Evolutionary conservation across 2,329 filamentous ascomycete species (phyloP), one percentile per base, ranked within the genome.

Genomic region (Stemphylium beticola): DNA sequence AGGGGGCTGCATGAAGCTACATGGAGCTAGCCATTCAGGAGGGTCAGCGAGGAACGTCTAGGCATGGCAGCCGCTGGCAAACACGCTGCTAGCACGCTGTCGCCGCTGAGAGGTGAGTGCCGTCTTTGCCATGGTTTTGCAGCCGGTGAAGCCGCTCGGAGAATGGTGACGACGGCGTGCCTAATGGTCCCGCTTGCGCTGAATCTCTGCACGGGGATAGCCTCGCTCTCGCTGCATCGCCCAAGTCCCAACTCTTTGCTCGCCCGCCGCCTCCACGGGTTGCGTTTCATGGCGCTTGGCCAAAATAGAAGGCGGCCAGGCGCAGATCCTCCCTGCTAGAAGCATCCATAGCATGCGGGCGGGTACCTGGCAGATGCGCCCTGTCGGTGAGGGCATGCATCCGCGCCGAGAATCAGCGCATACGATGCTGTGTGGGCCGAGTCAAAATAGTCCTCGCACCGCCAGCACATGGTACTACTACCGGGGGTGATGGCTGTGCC

Each of bases 41-140:
- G 54, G 20, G 38, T 43, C 24, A 44, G 44, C 52, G 48, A 49
- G 45, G 38, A 61, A 53, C 46, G 42, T 50, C 46, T 54, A 41
- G 37, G 49, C 56, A 49, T 54, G 55, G 53, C 57, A 58, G 60
- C 66, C 63, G 66, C 62, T 46, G 51, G 58, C 48, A 42, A 50
- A 47, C 17, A 40, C 51, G 85, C 81, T 64, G 82, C 81, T 33
- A 92, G 78, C 61, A 91, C 85, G 17, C 90, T 90, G 1, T 87
- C 82, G 24, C 85, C 87, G 61, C 93, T 82, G 57, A 60, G 59
- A 60, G 62, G 61, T 46, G 56, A 48, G 50, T 24, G 39, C 44
- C 55, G 31, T 45, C 31, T 22, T 41, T 49, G 47, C 53, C 50
- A 31, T 37, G 24, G 15, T 37, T 24, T 39, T 39, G 46, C 42